Conservation (phyloP, 2,329 filamentous ascomycete genomes). For the Hypoxylon sp. region DNA sequence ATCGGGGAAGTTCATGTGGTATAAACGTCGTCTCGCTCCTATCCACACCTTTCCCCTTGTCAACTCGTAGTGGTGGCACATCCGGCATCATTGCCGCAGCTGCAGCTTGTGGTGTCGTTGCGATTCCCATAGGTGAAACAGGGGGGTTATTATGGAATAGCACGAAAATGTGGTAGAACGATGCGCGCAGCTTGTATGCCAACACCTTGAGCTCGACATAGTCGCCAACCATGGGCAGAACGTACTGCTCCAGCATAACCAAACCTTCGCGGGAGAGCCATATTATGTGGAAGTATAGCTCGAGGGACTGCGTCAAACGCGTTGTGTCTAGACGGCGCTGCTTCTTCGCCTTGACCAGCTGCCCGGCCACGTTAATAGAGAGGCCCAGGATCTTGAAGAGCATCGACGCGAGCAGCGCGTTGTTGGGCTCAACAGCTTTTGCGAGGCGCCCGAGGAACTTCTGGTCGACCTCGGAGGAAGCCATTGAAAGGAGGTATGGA, state of each 20-base stretch:
- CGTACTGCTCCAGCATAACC: constrained; percentile 87
- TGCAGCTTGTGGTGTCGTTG: constrained; percentile 22
- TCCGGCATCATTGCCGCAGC: constrained; percentile 29
- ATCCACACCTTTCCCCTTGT: constrained; percentile 67
- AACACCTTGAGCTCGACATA: constrained; percentile 90
- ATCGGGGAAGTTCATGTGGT: constrained; percentile 58
- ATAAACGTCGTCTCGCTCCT: constrained; percentile 50
- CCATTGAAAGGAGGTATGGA: constrained; percentile 71
- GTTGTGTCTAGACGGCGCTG: constrained; percentile 85
- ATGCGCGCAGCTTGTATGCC: constrained; percentile 90
- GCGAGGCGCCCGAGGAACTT: constrained; percentile 95
- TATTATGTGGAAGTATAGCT: constrained; percentile 89
- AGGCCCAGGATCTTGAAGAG: constrained; percentile 93
- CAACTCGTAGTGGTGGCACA: constrained; percentile 48
- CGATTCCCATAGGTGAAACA: constrained; percentile 73
- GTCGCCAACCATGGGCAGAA: constrained; percentile 85
- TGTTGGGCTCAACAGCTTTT: constrained; percentile 81
- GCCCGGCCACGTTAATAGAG: constrained; percentile 87
- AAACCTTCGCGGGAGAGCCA: constrained; percentile 96
- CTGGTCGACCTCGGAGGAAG: constrained; percentile 96
- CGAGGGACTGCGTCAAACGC: constrained; percentile 82
- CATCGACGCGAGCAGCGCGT: constrained; percentile 83
- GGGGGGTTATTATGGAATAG: constrained; percentile 93
- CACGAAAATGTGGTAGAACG: constrained; percentile 96
- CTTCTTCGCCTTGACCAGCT: constrained; percentile 86